These are phyloP conservation scores for Podila epicladia DNA, from an alignment of 192 early-diverging fungal genomes.

Conservation along the genomic window DNA sequence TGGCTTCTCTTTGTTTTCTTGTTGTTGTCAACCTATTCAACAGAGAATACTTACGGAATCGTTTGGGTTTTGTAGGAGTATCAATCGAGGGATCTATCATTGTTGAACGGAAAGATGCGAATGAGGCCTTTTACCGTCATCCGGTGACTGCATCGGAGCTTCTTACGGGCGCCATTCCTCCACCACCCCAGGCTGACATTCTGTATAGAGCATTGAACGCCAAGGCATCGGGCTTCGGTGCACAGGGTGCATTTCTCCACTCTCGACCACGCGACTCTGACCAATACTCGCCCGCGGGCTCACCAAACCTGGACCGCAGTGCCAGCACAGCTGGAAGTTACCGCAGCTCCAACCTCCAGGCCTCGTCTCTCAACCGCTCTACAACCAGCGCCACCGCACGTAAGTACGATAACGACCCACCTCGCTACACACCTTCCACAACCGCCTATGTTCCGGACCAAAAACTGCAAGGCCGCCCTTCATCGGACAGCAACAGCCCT, in stretches of 20 bases:
- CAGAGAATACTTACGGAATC: no score
- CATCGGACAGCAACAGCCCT: constrained; percentile 9
- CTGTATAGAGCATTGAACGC: constrained; percentile 79
- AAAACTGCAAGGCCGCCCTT: background rate
- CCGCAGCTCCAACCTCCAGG: background rate
- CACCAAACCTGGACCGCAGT: background rate
- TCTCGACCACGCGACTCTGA: background rate
- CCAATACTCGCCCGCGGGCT: background rate
- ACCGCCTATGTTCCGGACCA: background rate
- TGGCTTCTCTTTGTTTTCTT: no score
- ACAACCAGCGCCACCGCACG: background rate
- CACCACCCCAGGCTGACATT: constrained; percentile 79
- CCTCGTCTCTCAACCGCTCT: background rate
- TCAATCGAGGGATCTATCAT: constrained; percentile 78
- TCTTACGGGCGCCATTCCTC: constrained; percentile 72
- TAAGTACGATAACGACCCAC: constrained; percentile 3
- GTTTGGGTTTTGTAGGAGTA: constrained; percentile 26
- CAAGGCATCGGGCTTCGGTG: constrained; percentile 4
- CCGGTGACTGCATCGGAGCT: constrained; percentile 81
- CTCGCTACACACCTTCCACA: constrained; percentile 5
- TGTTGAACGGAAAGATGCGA: constrained; percentile 83
- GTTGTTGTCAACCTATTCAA: no score
- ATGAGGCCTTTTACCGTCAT: constrained; percentile 79
- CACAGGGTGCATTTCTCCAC: background rate
- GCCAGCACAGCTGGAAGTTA: background rate